These are phyloP conservation scores for Persicaria tinctoria DNA, from an alignment of 148 eudicot genomes.

Conservation along the genomic window DNA sequence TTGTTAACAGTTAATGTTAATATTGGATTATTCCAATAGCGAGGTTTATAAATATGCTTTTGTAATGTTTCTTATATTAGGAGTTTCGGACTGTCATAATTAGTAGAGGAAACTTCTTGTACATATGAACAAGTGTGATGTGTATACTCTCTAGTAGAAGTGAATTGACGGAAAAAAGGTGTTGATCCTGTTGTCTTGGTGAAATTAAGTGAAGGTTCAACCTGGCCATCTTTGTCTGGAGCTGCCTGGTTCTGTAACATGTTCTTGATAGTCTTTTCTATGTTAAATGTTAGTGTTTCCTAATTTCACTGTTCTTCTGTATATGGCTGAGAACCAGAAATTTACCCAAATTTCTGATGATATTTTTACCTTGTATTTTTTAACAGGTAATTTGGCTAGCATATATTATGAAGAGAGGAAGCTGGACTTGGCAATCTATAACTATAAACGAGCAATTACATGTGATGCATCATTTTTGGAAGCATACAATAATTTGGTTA, in stretches of 20 bases:
- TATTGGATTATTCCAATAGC: not conserved
- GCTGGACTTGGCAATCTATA: constrained; percentile 73
- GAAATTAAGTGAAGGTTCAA: not conserved
- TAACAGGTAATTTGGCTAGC: constrained; percentile 84
- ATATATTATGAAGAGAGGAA: constrained; percentile 83
- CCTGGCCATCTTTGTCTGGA: not conserved
- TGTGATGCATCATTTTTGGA: constrained; percentile 84
- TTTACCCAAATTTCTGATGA: not conserved
- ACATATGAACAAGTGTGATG: not conserved
- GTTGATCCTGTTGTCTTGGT: not conserved
- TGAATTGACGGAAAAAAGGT: not conserved
- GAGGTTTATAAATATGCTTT: not conserved
- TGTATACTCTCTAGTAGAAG: not conserved
- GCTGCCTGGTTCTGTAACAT: not conserved
- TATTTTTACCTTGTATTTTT: not conserved
- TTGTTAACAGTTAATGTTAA: not conserved
- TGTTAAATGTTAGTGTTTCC: not conserved
- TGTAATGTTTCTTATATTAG: not conserved
- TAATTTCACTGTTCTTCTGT: not conserved
- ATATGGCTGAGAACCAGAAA: not conserved
- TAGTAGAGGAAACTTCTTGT: not conserved
- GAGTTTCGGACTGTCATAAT: not conserved
- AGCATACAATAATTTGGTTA: constrained; percentile 92
- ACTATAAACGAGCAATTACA: constrained; percentile 77
- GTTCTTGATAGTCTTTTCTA: not conserved